Percentiles rank a stretch among this genome's conserved stretches.
These are phyloP conservation scores for Penicillium verhagenii DNA, from an alignment of 495 filamentous ascomycete species.

Conservation along the genomic window DNA sequence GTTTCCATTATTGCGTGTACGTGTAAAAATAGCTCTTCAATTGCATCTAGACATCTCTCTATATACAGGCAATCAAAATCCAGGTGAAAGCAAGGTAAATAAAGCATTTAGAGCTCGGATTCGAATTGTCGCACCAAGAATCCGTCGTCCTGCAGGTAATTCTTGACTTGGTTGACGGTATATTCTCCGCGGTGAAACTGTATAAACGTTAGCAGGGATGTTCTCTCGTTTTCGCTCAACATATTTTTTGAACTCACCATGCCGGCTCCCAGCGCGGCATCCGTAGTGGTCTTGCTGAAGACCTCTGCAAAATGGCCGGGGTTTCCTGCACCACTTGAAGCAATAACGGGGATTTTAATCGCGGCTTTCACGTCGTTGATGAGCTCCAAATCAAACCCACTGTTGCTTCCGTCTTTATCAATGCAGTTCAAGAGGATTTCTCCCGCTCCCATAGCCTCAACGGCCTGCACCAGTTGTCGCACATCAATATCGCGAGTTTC, in stretches of 20 bases:
- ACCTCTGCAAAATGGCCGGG: conserved; percentile 90
- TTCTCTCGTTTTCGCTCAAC: neutral
- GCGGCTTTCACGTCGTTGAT: conserved; percentile 81
- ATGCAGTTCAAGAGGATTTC: conserved; percentile 97
- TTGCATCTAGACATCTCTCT: neutral
- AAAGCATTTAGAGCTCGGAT: conserved; percentile 29
- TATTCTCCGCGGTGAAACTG: conserved; percentile 94
- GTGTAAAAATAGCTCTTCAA: neutral
- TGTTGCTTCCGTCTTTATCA: conserved; percentile 93
- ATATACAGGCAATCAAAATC: neutral
- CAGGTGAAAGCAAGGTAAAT: neutral
- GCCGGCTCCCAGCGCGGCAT: conserved; percentile 91
- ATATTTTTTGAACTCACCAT: conserved; percentile 59
- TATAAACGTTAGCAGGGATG: conserved; percentile 12
- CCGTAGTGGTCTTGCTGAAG: conserved; percentile 78
- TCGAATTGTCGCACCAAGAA: conserved; percentile 77
- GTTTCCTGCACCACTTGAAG: conserved; percentile 88
- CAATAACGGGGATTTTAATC: conserved; percentile 90
- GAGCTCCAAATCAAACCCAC: conserved; percentile 91
- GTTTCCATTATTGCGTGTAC: too few species aligned
- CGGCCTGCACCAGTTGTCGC: conserved; percentile 77
- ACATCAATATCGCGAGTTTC: conserved; percentile 92
- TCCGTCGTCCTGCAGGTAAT: conserved; percentile 66
- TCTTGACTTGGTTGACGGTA: conserved; percentile 92
- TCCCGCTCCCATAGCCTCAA: conserved; percentile 93